A percentile compares a stretch with the other conserved stretches of the same genome.
Evolutionary conservation across 495 filamentous ascomycete species (phyloP).

Genomic region (Penicillium cosmopolitanum): DNA sequence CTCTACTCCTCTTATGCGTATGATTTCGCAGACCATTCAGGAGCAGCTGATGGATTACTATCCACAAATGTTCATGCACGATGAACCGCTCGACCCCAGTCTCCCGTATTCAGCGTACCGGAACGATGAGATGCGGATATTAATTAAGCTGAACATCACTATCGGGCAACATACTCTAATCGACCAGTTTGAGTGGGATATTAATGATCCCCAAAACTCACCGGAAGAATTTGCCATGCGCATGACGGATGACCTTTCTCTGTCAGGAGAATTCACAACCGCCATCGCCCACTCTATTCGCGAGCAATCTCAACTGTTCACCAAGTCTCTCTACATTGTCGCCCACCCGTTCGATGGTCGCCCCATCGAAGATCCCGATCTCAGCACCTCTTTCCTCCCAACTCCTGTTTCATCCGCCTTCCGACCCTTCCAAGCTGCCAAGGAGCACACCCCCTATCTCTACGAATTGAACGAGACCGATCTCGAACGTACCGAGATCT

Average conservation of each 20-base stretch:
- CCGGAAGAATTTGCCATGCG: constrained; percentile 90
- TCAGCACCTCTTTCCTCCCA: constrained; percentile 81
- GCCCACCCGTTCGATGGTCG: constrained; percentile 94
- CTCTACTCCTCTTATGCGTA: constrained; percentile 65
- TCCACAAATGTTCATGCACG: constrained; percentile 84
- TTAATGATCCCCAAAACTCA: constrained; percentile 90
- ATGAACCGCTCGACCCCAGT: constrained; percentile 87
- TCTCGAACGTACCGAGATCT: constrained; percentile 86
- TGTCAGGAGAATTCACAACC: constrained; percentile 95
- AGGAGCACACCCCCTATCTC: constrained; percentile 89
- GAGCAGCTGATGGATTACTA: constrained; percentile 94
- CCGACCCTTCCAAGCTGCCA: constrained; percentile 84
- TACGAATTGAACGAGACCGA: constrained; percentile 93
- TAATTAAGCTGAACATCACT: constrained; percentile 95
- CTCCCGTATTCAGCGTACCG: constrained; percentile 93
- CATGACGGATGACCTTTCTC: constrained; percentile 88
- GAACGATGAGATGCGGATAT: constrained; percentile 97
- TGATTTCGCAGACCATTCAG: constrained; percentile 76
- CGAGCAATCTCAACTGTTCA: constrained; percentile 93
- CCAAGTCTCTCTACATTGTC: constrained; percentile 87
- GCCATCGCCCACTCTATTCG: constrained; percentile 97
- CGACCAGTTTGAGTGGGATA: constrained; percentile 99
- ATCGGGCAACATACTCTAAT: constrained; percentile 93
- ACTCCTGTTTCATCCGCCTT: constrained; percentile 83
- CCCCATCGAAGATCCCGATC: constrained; percentile 87